A percentile compares a stretch with the other conserved stretches of the same genome.
phyloP scores from a whole-genome alignment of 164 flowering plant species.

The Houttuynia cordata region DNA sequence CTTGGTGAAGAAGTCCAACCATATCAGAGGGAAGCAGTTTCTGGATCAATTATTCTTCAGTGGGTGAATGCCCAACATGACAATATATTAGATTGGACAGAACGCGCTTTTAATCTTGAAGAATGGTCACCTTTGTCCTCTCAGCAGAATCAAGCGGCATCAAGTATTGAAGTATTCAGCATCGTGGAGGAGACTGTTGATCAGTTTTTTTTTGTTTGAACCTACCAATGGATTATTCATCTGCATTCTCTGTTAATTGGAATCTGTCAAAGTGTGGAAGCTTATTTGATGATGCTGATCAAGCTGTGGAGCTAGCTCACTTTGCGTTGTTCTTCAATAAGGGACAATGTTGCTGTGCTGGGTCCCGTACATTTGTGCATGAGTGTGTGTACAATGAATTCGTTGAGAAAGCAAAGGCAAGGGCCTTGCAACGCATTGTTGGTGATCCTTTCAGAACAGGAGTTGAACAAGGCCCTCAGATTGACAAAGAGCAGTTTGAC shows the following conservation, averaged over 20 bases:
- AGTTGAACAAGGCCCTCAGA: no score
- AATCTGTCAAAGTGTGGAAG: constrained; percentile 56
- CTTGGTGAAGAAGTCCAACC: no score
- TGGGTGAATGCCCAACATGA: constrained; percentile 64
- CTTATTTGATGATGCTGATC: constrained; percentile 41
- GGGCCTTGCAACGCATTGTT: no score
- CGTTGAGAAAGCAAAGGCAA: no score
- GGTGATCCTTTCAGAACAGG: no score
- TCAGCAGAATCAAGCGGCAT: constrained; percentile 69
- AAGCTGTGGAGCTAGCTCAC: constrained; percentile 14
- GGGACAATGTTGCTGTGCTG: no score
- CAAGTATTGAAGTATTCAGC: constrained; percentile 74
- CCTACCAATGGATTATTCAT: constrained; percentile 64
- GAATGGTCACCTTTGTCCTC: constrained; percentile 78
- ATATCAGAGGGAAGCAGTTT: constrained; percentile 49
- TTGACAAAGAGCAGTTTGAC: no score
- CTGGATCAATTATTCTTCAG: constrained; percentile 58
- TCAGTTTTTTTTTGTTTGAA: constrained; percentile 61
- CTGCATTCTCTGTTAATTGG: constrained; percentile 59
- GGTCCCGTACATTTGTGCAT: no score
- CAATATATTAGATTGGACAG: constrained; percentile 66
- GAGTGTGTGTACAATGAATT: no score
- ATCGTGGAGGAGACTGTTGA: constrained; percentile 84
- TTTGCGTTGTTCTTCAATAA: no score
- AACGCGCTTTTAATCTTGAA: no score